phyloP scores from a whole-genome alignment of 176 grass and related monocot species.

The Eleusine coracana region DNA sequence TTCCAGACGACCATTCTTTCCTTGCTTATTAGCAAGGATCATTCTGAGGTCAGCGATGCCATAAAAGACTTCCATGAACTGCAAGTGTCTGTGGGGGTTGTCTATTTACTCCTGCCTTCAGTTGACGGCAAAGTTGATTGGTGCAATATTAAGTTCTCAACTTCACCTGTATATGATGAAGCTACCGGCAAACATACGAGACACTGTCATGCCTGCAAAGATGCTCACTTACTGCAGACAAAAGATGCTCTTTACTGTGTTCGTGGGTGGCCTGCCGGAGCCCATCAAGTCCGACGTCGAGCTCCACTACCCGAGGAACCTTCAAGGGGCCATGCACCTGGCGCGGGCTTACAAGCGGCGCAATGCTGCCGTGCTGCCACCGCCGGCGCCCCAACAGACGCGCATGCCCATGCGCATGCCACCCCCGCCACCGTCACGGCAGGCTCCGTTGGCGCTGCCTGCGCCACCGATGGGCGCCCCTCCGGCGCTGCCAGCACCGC shows the following conservation, averaged over 20 bases:
- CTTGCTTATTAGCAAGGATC: conserved; percentile 58
- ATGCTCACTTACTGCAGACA: conserved; percentile 58
- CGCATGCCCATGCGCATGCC: no score
- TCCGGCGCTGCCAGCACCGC: no score
- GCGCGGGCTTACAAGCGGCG: no score
- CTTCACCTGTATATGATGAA: conserved; percentile 45
- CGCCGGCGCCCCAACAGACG: no score
- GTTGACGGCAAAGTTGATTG: conserved; percentile 72
- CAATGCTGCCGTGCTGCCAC: no score
- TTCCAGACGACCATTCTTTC: conserved; percentile 70
- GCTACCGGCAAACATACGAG: conserved; percentile 10
- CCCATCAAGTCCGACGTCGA: no score
- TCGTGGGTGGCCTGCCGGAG: no score
- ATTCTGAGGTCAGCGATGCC: conserved; percentile 41
- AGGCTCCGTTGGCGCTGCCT: no score
- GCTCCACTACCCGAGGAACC: no score
- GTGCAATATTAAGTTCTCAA: conserved; percentile 54
- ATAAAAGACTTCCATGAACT: conserved; percentile 43
- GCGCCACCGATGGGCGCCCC: no score
- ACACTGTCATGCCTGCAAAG: conserved; percentile 49
- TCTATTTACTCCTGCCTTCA: conserved; percentile 74
- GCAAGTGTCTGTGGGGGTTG: conserved; percentile 46
- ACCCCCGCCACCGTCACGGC: no score
- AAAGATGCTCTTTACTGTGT: conserved; percentile 49
- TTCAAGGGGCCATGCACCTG: no score